These are phyloP conservation scores for Auriscalpium microsporum DNA, from an alignment of 768 basidiomycete genomes.

Conservation along the genomic window DNA sequence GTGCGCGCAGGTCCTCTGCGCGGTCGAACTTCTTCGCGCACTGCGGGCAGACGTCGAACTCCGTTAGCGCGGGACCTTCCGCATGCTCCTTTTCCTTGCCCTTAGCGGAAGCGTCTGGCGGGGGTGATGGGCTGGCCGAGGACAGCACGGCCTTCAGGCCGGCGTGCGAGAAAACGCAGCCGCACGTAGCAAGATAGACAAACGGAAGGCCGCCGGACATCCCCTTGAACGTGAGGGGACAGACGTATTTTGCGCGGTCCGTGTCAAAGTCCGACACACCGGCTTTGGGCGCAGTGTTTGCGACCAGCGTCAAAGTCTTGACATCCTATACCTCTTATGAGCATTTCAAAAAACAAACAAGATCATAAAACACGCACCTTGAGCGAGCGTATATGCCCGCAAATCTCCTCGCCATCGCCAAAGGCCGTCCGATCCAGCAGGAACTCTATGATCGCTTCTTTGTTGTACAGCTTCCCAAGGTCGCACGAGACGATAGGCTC, in stretches of 20 bases:
- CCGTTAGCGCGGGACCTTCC: conserved; percentile 18
- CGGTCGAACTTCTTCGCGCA: conserved; percentile 64
- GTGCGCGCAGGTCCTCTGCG: conserved; percentile 41
- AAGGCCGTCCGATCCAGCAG: conserved; percentile 75
- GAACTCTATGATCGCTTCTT: conserved; percentile 88
- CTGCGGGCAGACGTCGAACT: conserved; percentile 64
- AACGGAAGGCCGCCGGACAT: conserved; percentile 91
- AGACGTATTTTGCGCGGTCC: conserved; percentile 70
- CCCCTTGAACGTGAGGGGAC: conserved; percentile 87
- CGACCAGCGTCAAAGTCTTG: conserved; percentile 72
- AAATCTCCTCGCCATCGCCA: conserved; percentile 88
- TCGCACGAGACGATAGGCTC: conserved; percentile 89
- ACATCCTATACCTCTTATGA: conserved; percentile 53
- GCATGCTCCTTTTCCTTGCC: conserved; percentile 22
- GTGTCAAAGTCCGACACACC: conserved; percentile 31
- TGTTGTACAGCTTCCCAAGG: conserved; percentile 93
- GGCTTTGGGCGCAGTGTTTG: conserved; percentile 44
- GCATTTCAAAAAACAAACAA: background rate
- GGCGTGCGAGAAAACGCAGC: conserved; percentile 85
- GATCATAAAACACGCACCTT: conserved; percentile 52
- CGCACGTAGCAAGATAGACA: conserved; percentile 77
- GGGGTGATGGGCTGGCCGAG: conserved; percentile 21
- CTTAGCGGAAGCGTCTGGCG: conserved; percentile 17
- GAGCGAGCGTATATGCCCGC: conserved; percentile 81
- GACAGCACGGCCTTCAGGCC: conserved; percentile 63